Base-by-base conservation (phyloP, 2,329 filamentous ascomycete genomes). In the Plectosphaerella sp. region DNA sequence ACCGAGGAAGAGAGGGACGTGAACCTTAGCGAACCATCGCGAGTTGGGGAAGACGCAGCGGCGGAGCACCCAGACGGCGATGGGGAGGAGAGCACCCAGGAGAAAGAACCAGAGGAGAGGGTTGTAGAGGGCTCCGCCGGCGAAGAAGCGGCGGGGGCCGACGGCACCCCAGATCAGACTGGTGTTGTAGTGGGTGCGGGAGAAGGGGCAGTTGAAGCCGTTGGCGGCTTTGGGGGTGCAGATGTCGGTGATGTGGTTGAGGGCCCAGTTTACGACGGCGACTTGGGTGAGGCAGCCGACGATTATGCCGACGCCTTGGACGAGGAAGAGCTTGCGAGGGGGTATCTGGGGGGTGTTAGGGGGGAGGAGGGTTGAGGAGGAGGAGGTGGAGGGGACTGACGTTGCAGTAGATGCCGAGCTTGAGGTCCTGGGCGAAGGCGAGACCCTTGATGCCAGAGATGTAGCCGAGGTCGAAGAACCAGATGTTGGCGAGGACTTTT, bases 111-210 rank as follows among this genome's bases (percentile, higher is more conserved):
- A 82, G 48, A 77, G 69, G 16, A 83, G 64, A 0, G 66, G 59
- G 0, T 70, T 66, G 59, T 84, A 83, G 5, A 80, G 66, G 2
- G 74, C 69, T 2, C 75, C 77, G 0, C 70, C 61, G 1, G 74
- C 74, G 60, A 83, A 83, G 60, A 84, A 79, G 2, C 79, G 71
- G 1, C 69, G 62, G 1, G 81, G 80, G 0, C 80, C 81, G 22
- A 84, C 78, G 15, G 78, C 68, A 33, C 81, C 81, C 79, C 78
- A 81, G 50, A 80, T 74, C 45, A 81, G 68, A 7, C 77, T 80
- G 5, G 73, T 76, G 24, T 76, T 80, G 65, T 82, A 83, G 62
- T 71, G 63, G 7, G 69, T 66, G 35, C 61, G 59, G 1, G 64
- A 66, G 33, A 67, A 67, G 16, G 65, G 65, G 36, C 65, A 68